phyloP scores from a whole-genome alignment of 2,329 filamentous ascomycete species.

The Fusarium sp. region DNA sequence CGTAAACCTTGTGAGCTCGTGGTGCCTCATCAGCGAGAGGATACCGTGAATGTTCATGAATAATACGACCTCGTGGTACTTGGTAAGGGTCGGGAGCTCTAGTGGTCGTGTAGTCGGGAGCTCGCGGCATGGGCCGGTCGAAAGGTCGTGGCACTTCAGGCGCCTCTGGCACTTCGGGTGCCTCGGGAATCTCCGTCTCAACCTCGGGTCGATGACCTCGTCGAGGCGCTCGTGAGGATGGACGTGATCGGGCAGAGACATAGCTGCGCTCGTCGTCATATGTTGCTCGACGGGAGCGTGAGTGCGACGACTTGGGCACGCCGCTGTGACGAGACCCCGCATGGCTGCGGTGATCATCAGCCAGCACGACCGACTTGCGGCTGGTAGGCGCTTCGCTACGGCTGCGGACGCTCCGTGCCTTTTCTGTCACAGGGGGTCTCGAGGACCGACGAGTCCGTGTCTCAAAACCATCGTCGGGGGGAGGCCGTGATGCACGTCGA shows the following conservation, averaged over 20 bases:
- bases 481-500: slow-evolving; percentile 29
- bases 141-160: not conserved
- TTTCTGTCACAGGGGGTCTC: slow-evolving; percentile 47
- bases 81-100: not conserved
- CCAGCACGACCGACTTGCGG: slow-evolving; percentile 47
- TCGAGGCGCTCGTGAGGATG: slow-evolving; percentile 40
- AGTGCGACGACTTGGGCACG: slow-evolving; percentile 44
- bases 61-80: not conserved
- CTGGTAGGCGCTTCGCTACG: slow-evolving; percentile 52
- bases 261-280: slow-evolving; percentile 56
- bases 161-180: slow-evolving; percentile 33
- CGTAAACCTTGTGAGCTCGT: not conserved
- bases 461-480: slow-evolving; percentile 48
- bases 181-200: slow-evolving; percentile 44
- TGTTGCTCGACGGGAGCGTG: slow-evolving; percentile 38
- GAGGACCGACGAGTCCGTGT: slow-evolving; percentile 54
- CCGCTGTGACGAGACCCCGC: slow-evolving; percentile 51
- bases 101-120: not conserved
- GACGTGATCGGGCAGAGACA: slow-evolving; percentile 54
- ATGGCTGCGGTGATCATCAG: slow-evolving; percentile 58
- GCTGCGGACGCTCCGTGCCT: slow-evolving; percentile 49
- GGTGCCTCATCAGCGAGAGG: slow-evolving; percentile 6
- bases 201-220: slow-evolving; percentile 41
- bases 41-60: not conserved
- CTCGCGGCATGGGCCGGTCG: not conserved